These are phyloP conservation scores for Dendryphion nanum DNA, from an alignment of 2,329 filamentous ascomycete genomes.

Conservation along the genomic window DNA sequence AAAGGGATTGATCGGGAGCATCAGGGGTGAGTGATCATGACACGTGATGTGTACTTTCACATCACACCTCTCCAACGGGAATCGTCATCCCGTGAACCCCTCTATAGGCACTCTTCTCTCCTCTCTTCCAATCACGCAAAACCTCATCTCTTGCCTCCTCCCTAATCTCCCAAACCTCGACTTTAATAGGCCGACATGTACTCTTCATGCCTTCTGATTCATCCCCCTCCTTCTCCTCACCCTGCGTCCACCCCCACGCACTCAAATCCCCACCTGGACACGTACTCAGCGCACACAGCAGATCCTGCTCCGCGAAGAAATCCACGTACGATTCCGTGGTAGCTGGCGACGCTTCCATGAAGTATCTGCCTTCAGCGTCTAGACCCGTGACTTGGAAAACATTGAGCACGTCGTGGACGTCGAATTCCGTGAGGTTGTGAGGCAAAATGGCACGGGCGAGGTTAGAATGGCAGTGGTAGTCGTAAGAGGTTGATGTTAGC, in stretches of 20 bases:
- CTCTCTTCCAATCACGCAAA: constrained; percentile 59
- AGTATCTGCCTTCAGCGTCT: constrained; percentile 70
- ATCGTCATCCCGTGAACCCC: constrained; percentile 65
- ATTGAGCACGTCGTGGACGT: constrained; percentile 84
- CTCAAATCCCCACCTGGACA: constrained; percentile 81
- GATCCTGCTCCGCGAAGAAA: constrained; percentile 77
- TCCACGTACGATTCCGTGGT: constrained; percentile 55
- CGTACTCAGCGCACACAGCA: constrained; percentile 65
- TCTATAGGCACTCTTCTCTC: constrained; percentile 59
- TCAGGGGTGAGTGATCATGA: too few species aligned
- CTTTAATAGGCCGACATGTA: constrained; percentile 70
- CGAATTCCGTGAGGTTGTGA: constrained; percentile 66
- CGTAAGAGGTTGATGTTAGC: constrained; percentile 68
- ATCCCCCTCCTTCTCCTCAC: constrained; percentile 57
- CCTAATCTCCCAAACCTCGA: constrained; percentile 67
- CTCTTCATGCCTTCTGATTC: constrained; percentile 55
- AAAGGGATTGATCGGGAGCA: too few species aligned
- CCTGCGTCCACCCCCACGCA: constrained; percentile 71
- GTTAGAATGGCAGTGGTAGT: constrained; percentile 84
- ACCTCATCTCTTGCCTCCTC: constrained; percentile 42
- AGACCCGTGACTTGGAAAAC: constrained; percentile 82
- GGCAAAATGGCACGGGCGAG: constrained; percentile 70
- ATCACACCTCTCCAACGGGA: constrained; percentile 40
- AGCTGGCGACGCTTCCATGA: constrained; percentile 56
- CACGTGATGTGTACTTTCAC: too few species aligned